phyloP scores from a whole-genome alignment of 495 filamentous ascomycete species.

The Tuber borchii region DNA sequence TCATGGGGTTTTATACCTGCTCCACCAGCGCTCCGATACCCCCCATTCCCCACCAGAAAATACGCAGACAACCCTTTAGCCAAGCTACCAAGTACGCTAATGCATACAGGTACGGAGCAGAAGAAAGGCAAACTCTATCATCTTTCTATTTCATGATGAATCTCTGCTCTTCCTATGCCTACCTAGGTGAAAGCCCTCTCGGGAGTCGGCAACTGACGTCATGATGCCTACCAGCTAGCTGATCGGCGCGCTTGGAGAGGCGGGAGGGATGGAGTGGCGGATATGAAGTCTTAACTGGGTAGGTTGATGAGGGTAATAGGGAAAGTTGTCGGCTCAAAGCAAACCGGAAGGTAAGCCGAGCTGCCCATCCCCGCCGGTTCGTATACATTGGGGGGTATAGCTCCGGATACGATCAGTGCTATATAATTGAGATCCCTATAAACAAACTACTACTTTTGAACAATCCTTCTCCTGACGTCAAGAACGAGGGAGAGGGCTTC shows the following conservation, averaged over 20 bases:
- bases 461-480: rapidly evolving
- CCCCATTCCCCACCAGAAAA: not conserved
- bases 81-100: not conserved
- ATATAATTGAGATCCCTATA: not conserved
- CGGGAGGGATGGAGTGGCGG: too few relatives aligned
- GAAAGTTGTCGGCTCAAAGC: not conserved
- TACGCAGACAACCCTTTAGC: not conserved
- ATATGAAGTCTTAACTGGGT: not conserved
- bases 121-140: not conserved
- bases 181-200: not conserved
- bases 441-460: not conserved
- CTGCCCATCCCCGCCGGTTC: not conserved
- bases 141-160: not conserved
- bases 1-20: not conserved
- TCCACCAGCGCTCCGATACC: not conserved
- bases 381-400: not conserved
- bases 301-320: not conserved
- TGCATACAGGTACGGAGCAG: not conserved
- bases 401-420: not conserved
- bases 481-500: too few relatives aligned
- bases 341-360: not conserved
- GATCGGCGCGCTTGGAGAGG: too few relatives aligned
- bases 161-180: not conserved
- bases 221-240: not conserved
- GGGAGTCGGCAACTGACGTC: not conserved